phyloP scores from a whole-genome alignment of 2,329 filamentous ascomycete genomes.

The Xylaria multiplex region DNA sequence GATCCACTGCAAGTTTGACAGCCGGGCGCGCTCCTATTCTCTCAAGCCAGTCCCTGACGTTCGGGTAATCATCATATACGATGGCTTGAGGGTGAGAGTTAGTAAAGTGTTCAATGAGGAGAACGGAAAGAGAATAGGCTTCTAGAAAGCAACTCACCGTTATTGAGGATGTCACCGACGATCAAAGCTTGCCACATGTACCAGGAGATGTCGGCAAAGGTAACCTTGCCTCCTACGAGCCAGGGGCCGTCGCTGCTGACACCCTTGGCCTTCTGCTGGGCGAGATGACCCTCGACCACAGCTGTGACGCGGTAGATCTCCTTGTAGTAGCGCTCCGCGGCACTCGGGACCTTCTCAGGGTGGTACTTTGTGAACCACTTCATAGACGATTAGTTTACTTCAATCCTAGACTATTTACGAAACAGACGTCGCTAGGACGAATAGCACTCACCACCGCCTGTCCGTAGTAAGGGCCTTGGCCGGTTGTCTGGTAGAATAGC shows the following conservation, averaged over 20 bases:
- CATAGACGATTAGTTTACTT: not conserved
- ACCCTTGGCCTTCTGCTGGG: constrained; percentile 35
- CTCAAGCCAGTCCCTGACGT: constrained; percentile 32
- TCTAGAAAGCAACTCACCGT: constrained; percentile 17
- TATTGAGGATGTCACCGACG: not conserved
- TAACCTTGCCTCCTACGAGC: constrained; percentile 39
- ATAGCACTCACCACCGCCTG: constrained; percentile 48
- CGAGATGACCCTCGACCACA: constrained; percentile 55
- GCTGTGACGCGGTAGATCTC: constrained; percentile 57
- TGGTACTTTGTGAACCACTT: constrained; percentile 56
- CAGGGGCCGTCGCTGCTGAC: constrained; percentile 28
- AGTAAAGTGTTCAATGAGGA: not conserved
- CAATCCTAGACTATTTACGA: no score
- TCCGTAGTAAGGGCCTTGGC: constrained; percentile 61
- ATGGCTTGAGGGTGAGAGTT: constrained; percentile 11
- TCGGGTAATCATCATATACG: constrained; percentile 27
- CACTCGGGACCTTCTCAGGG: constrained; percentile 54
- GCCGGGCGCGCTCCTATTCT: constrained; percentile 14
- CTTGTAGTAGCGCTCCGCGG: constrained; percentile 55
- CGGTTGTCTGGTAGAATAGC: constrained; percentile 57
- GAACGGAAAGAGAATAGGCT: not conserved
- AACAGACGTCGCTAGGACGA: no score
- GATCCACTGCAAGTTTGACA: constrained; percentile 16
- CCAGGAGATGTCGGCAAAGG: constrained; percentile 40
- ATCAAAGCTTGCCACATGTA: constrained; percentile 33